Percentiles rank a stretch among this genome's conserved stretches.
Evolutionary conservation across 2,329 filamentous ascomycete species (phyloP).

Genomic region (Aspergillus jensenii): DNA sequence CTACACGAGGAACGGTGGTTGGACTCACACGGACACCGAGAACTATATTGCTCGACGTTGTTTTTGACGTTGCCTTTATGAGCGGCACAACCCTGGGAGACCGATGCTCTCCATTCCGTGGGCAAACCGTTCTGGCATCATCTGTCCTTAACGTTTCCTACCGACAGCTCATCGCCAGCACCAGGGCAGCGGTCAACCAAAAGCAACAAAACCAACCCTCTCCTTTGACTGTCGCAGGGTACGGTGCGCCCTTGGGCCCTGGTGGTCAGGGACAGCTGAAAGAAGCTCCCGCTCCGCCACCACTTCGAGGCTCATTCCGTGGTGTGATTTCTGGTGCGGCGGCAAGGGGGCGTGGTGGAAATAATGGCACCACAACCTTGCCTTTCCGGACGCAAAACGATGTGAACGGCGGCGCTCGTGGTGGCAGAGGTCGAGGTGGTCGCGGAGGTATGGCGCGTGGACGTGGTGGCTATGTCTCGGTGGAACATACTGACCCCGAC

Average conservation of each 20-base stretch:
- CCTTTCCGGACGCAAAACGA: conserved; percentile 32
- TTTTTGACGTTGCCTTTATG: conserved; percentile 96
- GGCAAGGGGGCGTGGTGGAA: conserved; percentile 28
- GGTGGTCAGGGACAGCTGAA: conserved; percentile 62
- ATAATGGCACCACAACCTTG: conserved; percentile 27
- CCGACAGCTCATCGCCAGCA: conserved; percentile 70
- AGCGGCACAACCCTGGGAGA: conserved; percentile 89
- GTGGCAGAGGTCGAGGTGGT: conserved; percentile 34
- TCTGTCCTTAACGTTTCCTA: conserved; percentile 85
- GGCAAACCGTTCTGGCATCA: conserved; percentile 85
- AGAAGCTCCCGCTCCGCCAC: conserved; percentile 56
- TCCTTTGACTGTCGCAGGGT: conserved; percentile 55
- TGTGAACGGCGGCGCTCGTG: conserved; percentile 21
- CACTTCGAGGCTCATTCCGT: conserved; percentile 59
- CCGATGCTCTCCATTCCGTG: conserved; percentile 88
- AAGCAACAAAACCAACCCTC: conserved; percentile 58
- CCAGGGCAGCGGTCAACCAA: conserved; percentile 41
- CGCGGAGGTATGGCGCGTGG: conserved; percentile 30
- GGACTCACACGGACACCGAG: conserved; percentile 87
- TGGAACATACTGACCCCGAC: conserved; percentile 51
- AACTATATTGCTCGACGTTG: conserved; percentile 79
- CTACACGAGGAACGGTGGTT: conserved; percentile 86
- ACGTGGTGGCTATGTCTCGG: conserved; percentile 38
- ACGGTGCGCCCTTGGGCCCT: conserved; percentile 57
- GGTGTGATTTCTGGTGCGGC: conserved; percentile 52